Conservation (phyloP, 23 red algal species). For the Pyropia yezoensis region DNA sequence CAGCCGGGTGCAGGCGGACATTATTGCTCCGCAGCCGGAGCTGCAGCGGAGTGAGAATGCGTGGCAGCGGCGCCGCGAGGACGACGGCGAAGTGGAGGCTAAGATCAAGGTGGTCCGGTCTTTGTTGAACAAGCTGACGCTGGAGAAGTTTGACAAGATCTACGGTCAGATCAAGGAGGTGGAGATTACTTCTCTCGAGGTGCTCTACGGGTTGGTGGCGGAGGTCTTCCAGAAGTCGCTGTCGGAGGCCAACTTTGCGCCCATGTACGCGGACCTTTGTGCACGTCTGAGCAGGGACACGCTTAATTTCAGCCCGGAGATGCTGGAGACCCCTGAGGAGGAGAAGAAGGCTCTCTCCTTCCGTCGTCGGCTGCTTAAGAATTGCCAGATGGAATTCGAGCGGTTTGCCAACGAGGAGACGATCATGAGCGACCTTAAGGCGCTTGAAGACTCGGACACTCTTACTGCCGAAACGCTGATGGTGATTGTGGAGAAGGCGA, state of each 20-base stretch:
- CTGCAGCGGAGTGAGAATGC: constrained; percentile 70
- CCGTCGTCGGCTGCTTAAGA: constrained; percentile 65
- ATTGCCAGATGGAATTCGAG: constrained; percentile 88
- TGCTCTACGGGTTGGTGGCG: constrained; percentile 66
- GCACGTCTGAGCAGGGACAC: constrained; percentile 36
- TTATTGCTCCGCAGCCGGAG: not conserved
- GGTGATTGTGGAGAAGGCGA: no score
- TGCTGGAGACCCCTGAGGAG: constrained; percentile 27
- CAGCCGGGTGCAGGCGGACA: not conserved
- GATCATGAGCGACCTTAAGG: not conserved
- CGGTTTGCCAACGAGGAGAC: constrained; percentile 33
- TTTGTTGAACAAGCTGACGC: constrained; percentile 93
- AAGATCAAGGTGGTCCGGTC: constrained; percentile 75
- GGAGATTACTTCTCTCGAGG: constrained; percentile 44
- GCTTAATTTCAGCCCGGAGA: constrained; percentile 16
- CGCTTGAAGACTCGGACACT: not conserved
- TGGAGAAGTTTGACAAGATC: constrained; percentile 96
- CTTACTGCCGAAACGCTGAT: no score
- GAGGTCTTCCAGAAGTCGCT: constrained; percentile 96
- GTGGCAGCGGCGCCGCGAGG: constrained; percentile 68
- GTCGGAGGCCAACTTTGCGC: constrained; percentile 78
- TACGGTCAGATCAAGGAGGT: constrained; percentile 82
- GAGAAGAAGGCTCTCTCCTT: constrained; percentile 50
- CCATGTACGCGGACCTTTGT: constrained; percentile 98
- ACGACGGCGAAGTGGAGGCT: constrained; percentile 56